Evolutionary conservation across 345 rosid species (phyloP).

Genomic region (Populus alba): DNA sequence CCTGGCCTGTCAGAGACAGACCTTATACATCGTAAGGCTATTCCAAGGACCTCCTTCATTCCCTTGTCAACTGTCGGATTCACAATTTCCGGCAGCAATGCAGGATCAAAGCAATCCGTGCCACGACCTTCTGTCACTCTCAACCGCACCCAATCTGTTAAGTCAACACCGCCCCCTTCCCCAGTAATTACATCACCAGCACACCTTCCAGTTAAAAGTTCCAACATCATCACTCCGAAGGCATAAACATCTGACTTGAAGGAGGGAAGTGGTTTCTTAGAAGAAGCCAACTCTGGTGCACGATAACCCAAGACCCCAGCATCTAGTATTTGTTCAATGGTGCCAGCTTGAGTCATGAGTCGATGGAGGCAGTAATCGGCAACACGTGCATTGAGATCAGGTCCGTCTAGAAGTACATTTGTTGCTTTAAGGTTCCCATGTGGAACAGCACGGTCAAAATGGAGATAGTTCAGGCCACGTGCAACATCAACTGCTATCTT

Average conservation of each 20-base stretch:
- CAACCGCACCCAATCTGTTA: conserved; percentile 80
- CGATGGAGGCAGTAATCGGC: conserved; percentile 96
- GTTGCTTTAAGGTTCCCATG: conserved; percentile 95
- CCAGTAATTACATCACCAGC: conserved; percentile 91
- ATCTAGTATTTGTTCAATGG: conserved; percentile 85
- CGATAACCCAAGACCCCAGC: conserved; percentile 92
- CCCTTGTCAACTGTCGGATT: conserved; percentile 72
- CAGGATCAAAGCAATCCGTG: conserved; percentile 66
- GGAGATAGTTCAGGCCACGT: conserved; percentile 97
- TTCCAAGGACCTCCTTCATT: conserved; percentile 83
- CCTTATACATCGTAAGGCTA: conserved; percentile 76
- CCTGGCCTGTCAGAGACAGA: conserved; percentile 91
- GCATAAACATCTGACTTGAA: conserved; percentile 96
- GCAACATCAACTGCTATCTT: conserved; percentile 94
- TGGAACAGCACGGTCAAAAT: conserved; percentile 93
- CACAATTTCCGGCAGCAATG: conserved; percentile 46
- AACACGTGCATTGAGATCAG: conserved; percentile 92
- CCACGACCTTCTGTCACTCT: conserved; percentile 70
- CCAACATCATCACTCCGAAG: conserved; percentile 77
- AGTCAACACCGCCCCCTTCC: conserved; percentile 69
- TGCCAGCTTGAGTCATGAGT: conserved; percentile 94
- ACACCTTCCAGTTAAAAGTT: conserved; percentile 82
- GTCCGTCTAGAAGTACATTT: conserved; percentile 76
- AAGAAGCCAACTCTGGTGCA: conserved; percentile 87
- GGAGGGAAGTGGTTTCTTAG: conserved; percentile 86